A percentile compares a stretch with the other conserved stretches of the same genome.
Conservation (phyloP, 2,329 filamentous ascomycete genomes). For the Ascochyta clinopodiicola region DNA sequence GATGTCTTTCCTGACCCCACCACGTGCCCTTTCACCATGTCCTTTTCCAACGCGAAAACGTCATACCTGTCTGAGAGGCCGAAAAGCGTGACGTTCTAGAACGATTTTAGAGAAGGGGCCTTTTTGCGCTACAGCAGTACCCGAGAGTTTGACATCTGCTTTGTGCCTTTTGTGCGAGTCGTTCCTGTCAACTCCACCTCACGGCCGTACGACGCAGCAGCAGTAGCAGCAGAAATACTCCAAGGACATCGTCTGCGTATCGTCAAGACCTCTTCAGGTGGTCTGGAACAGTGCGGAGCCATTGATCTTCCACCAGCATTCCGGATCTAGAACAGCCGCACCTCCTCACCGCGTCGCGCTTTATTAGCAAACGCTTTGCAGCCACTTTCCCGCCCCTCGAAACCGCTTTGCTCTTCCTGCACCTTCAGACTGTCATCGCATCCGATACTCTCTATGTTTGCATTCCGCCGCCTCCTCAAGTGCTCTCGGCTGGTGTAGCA, state of each 20-base stretch:
- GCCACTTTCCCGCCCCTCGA: conserved; percentile 8
- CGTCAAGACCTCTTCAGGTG: conserved; percentile 7
- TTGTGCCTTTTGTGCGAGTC: conserved; percentile 7
- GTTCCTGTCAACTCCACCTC: conserved; percentile 7
- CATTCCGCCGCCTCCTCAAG: conserved; percentile 4
- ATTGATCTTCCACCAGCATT: conserved; percentile 22
- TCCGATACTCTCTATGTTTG: conserved; percentile 12
- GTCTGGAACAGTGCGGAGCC: conserved; percentile 23
- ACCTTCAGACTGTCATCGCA: conserved; percentile 1
- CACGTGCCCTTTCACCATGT: conserved; percentile 14
- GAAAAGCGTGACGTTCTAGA: conserved; percentile 27
- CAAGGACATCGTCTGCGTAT: not conserved
- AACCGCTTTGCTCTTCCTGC: not conserved
- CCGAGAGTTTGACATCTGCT: conserved; percentile 5
- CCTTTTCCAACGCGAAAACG: conserved; percentile 12
- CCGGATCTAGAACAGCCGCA: conserved; percentile 21
- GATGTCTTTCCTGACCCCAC: conserved; percentile 19
- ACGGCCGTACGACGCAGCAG: not conserved
- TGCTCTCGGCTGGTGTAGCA: conserved; percentile 14
- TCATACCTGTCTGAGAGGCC: conserved; percentile 20
- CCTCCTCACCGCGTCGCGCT: conserved; percentile 20
- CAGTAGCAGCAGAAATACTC: not conserved
- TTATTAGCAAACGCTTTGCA: conserved; percentile 14
- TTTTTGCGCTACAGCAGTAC: conserved; percentile 8
- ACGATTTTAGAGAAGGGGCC: conserved; percentile 5